A percentile compares a stretch with the other conserved stretches of the same genome.
Conservation (phyloP, 2,329 filamentous ascomycete species). For the Sarocladium brachiariae region DNA sequence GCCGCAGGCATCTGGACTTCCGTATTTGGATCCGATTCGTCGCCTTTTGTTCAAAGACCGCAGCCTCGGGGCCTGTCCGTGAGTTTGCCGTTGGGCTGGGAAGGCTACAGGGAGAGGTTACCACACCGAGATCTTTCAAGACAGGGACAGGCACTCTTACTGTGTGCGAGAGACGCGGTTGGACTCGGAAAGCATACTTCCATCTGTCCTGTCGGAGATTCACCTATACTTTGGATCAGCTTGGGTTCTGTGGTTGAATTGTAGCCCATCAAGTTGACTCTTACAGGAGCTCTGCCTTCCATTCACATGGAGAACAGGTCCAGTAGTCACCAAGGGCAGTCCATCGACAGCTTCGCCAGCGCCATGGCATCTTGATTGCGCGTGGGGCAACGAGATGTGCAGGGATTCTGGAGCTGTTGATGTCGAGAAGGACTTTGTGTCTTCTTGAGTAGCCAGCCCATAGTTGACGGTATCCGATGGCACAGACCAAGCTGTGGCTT, state of each 20-base stretch:
- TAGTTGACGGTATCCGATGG: background rate
- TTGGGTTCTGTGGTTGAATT: too few species aligned
- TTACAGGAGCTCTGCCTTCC: too few species aligned
- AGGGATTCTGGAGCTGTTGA: background rate
- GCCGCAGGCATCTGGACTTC: background rate
- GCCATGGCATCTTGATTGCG: background rate
- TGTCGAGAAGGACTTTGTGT: background rate
- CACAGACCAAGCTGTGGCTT: background rate
- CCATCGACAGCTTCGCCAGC: too few species aligned
- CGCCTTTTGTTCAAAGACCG: background rate
- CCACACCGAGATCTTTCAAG: too few species aligned
- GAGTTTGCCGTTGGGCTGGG: too few species aligned
- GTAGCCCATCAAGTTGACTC: too few species aligned
- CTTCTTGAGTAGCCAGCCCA: background rate
- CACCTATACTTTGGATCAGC: too few species aligned
- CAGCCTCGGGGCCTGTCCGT: background rate
- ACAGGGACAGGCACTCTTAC: too few species aligned
- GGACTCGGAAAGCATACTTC: background rate
- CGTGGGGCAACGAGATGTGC: background rate
- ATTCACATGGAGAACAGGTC: too few species aligned
- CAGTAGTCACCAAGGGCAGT: too few species aligned
- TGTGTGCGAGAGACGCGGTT: background rate
- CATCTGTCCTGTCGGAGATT: too few species aligned
- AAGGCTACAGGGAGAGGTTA: too few species aligned
- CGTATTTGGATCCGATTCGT: background rate